These are phyloP conservation scores for Didymella glomerata DNA, from an alignment of 2,329 filamentous ascomycete species.

Conservation along the genomic window DNA sequence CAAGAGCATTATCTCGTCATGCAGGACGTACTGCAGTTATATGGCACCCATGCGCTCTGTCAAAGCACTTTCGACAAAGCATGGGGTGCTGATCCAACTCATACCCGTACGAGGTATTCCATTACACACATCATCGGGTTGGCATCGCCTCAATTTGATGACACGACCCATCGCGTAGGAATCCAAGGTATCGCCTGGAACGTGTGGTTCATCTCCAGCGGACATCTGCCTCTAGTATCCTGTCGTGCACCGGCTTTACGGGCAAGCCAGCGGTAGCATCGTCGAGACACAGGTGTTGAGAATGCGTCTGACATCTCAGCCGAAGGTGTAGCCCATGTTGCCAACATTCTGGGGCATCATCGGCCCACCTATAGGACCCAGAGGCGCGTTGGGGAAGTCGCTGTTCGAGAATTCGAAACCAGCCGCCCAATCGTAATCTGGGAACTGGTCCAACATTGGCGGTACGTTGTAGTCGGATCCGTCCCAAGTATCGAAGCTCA, in stretches of 20 bases:
- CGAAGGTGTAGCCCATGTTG: conserved; percentile 40
- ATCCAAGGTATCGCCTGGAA: not conserved
- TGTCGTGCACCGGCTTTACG: not conserved
- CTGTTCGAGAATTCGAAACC: conserved; percentile 47
- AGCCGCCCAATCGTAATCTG: conserved; percentile 51
- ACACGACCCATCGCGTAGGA: not conserved
- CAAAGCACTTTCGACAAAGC: conserved; percentile 8
- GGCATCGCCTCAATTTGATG: not conserved
- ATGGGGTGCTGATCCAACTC: not conserved
- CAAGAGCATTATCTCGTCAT: not conserved
- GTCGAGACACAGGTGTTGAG: too few species aligned
- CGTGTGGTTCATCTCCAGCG: not conserved
- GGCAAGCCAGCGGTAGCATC: not conserved
- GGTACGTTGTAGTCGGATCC: conserved; percentile 40
- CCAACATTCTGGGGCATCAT: conserved; percentile 33
- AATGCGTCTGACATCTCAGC: conserved; percentile 19
- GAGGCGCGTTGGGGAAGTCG: conserved; percentile 37
- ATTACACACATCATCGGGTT: not conserved
- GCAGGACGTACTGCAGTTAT: not conserved
- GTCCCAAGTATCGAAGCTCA: conserved; percentile 42
- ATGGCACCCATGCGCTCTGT: not conserved
- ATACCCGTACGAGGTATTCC: too few species aligned
- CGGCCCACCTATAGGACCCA: conserved; percentile 29
- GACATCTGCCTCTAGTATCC: not conserved
- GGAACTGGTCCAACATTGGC: conserved; percentile 48